Base-by-base conservation (phyloP, 768 basidiomycete species). In the Lactarius sp. region DNA sequence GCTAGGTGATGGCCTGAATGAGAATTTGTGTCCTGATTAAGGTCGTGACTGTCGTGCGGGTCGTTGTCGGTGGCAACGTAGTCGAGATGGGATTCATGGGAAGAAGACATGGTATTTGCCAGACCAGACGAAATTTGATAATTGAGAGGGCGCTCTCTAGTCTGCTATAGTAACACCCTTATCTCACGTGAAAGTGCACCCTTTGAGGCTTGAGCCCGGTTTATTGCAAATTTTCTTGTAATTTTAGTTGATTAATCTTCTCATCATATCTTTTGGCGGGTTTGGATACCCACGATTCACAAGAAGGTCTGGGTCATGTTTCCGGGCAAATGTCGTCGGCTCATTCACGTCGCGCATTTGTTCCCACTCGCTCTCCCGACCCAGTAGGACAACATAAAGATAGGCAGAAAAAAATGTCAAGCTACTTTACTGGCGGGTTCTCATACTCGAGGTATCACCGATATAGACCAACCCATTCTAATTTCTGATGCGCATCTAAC, bases 371-470 rank as follows among this genome's bases (percentile, higher is more conserved):
- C 33, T 60, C 58, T 41, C 47, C 59, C 33, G 20, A 60, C 18
- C 20, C 58, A 55, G 27, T 27, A 50, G 53, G 52, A 31, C 63
- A 55, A 20, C 39, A 55, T 8, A 55, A 37, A n/a, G 58, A 49
- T 16, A 64, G 63, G 22, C 63, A 64, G 33, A n/a, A 42, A 18
- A 50, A 18, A 36, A 51, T 60, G 36, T 55, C 53, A 27, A 14
- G 20, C 46, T 60, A 59, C 52, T 60, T 64, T n/a, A 33, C 46
- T 5, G 37, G 44, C 9, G 63, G 63, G 2, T 59, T 64, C 33
- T 58, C 63, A 18, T 64, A 60, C 33, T 64, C 63, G 12, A 64
- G 58, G 63, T 64, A 60, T 58, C 18, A 14, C 39, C 18, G 7
- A 49, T n/a, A 10, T 34, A 27, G 16, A 27, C 27, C 14, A 7